Conservation (phyloP, 306 rosid genomes). For the Cajanus cajan region DNA sequence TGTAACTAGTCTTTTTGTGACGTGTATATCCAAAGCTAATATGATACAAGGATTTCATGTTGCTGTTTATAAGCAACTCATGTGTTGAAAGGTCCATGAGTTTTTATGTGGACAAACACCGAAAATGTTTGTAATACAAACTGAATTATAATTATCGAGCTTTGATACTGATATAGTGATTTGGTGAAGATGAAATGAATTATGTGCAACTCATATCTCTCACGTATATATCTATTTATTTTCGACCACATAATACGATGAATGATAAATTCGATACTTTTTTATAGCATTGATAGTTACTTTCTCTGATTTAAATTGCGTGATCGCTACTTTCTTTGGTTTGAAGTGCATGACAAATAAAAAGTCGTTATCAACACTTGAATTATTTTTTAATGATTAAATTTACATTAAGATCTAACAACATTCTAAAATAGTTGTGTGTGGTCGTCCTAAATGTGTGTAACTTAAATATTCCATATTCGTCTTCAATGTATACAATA, state of each 20-base stretch:
- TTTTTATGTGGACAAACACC: constrained; percentile 15
- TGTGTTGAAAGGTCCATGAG: constrained; percentile 20
- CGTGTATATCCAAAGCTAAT: constrained; percentile 25
- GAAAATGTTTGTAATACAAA: constrained; percentile 20
- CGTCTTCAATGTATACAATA: too few relatives aligned
- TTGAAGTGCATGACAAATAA: background rate
- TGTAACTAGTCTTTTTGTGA: constrained; percentile 4
- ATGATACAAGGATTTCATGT: constrained; percentile 22
- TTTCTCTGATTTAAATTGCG: background rate
- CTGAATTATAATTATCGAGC: background rate
- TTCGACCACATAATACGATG: background rate
- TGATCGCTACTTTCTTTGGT: background rate
- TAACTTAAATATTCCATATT: too few relatives aligned
- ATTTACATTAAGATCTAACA: too few relatives aligned
- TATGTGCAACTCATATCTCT: background rate
- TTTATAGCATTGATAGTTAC: background rate
- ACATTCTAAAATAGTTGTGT: too few relatives aligned
- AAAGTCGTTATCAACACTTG: background rate
- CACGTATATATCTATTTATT: too few relatives aligned
- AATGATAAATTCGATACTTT: background rate
- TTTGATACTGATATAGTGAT: background rate
- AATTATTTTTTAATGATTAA: too few relatives aligned
- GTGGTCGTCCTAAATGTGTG: too few relatives aligned
- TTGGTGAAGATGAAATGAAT: background rate
- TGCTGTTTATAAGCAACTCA: constrained; percentile 28